These are phyloP conservation scores for Stephanodiscus minutulus DNA, from an alignment of 108 stramenopile species.

Conservation along the genomic window DNA sequence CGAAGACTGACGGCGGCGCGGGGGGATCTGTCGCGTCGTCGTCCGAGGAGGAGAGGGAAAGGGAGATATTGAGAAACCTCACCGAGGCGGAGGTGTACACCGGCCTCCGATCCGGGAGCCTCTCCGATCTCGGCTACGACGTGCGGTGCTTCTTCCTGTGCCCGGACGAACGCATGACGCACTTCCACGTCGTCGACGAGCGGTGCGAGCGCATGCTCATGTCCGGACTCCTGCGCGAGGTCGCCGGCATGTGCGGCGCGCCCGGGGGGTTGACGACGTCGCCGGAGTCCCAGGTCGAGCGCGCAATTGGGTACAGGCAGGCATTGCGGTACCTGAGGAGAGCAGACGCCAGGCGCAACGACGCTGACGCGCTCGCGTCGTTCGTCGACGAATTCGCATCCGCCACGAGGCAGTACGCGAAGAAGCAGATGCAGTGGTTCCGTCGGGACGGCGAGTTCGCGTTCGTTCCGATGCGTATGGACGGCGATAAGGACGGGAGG, in stretches of 20 bases:
- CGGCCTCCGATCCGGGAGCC: constrained; percentile 69
- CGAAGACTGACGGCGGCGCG: constrained; percentile 3
- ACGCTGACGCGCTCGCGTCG: constrained; percentile 61
- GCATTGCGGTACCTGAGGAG: constrained; percentile 83
- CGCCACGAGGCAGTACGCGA: constrained; percentile 91
- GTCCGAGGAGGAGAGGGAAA: constrained; percentile 21
- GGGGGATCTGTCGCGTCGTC: no score
- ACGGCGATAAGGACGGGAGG: constrained; percentile 45
- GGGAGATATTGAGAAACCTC: constrained; percentile 27
- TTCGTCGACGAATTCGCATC: constrained; percentile 84
- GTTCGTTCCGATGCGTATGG: constrained; percentile 75
- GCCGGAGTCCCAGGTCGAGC: constrained; percentile 69
- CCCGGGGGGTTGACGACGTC: constrained; percentile 72
- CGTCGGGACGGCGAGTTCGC: constrained; percentile 78
- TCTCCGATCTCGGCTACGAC: constrained; percentile 75
- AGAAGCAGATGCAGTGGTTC: constrained; percentile 96
- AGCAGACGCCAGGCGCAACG: constrained; percentile 42
- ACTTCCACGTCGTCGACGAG: constrained; percentile 83
- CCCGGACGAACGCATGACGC: constrained; percentile 85
- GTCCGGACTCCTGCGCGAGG: constrained; percentile 85
- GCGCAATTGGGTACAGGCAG: constrained; percentile 97
- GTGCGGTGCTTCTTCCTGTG: constrained; percentile 96
- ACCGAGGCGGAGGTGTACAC: constrained; percentile 64
- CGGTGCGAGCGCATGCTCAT: constrained; percentile 92
- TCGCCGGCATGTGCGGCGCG: constrained; percentile 58